Evolutionary conservation across 164 flowering plant species (phyloP), one percentile per base, ranked within the genome.

Genomic region (Warburgia ugandensis): DNA sequence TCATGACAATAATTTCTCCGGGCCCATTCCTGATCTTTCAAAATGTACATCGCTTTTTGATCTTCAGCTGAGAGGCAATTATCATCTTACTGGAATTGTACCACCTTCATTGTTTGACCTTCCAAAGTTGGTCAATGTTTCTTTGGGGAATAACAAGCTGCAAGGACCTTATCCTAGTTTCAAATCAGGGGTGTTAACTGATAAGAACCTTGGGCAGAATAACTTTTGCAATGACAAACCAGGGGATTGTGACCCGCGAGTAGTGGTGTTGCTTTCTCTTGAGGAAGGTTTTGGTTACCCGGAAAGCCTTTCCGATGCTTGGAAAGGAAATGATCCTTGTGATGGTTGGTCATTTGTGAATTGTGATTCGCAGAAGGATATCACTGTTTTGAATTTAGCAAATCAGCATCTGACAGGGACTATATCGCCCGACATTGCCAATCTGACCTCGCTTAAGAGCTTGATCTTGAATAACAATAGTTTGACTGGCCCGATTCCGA

Each of bases 311-410:
- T 76, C 83, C 0, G 66, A 66, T 23, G 54, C 72, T 8, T 82
- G 89, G 89, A 2, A 5, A 45, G 89, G 83, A 6, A 77, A 82
- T 56, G 59, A 82, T 49, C 65, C 85, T 6, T 82, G 89, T 51
- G 14, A 56, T 6, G 39, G 45, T 1, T 79, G 88, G 88, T 36
- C 20, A 6, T 74, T 61, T 64, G 37, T 79, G 23, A 33, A 56
- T 1, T 81, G 88, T 48, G 80, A 78, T 58, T 5, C 72, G 2
- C 29, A 49, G 19, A 55, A 61, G 28, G 70, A 62, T 14, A 70
- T 73, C 17, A 62, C 67, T 5, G 61, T 42, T 3, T 58, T 81
- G 20, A 75, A 57, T 43, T 59, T 81, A 5, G 68, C 43, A 2
- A 73, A 67, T 44, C 68, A 43, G 49, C 39, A 61, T 10, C 73